Percentiles rank a stretch among this genome's conserved stretches.
phyloP scores from a whole-genome alignment of 140 eudicot genomes.

The Senecio squalidus region DNA sequence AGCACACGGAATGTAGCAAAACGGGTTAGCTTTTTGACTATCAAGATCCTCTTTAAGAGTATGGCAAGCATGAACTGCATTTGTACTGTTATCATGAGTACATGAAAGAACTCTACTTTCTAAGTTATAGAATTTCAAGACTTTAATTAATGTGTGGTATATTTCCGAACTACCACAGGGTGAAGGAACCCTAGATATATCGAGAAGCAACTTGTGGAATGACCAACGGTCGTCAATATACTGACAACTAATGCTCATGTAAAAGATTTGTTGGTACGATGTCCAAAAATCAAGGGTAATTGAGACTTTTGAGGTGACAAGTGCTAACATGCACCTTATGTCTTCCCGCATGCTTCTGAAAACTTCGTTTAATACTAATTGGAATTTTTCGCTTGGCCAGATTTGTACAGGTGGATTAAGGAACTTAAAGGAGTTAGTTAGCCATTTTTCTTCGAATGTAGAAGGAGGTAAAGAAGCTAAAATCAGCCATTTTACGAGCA shows the following conservation, averaged over 20 bases:
- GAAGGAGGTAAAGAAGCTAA: conserved; percentile 75
- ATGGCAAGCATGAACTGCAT: conserved; percentile 69
- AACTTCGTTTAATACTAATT: conserved; percentile 58
- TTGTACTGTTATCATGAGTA: conserved; percentile 76
- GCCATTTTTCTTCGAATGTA: conserved; percentile 67
- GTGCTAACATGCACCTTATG: conserved; percentile 53
- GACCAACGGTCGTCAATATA: conserved; percentile 92
- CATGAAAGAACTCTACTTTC: conserved; percentile 69
- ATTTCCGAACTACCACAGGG: conserved; percentile 75
- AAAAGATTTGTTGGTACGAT: conserved; percentile 63
- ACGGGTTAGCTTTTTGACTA: conserved; percentile 64
- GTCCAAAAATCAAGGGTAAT: conserved; percentile 92
- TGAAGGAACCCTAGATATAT: conserved; percentile 68
- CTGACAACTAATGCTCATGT: conserved; percentile 85
- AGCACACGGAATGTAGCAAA: conserved; percentile 83
- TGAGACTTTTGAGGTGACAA: conserved; percentile 72
- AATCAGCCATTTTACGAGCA: conserved; percentile 82
- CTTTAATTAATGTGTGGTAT: conserved; percentile 47
- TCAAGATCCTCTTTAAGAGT: conserved; percentile 78
- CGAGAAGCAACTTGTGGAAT: conserved; percentile 72
- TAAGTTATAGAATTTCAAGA: conserved; percentile 59
- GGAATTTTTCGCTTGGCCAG: conserved; percentile 74
- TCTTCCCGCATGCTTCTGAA: conserved; percentile 74
- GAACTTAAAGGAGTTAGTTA: conserved; percentile 63
- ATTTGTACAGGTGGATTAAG: conserved; percentile 65